phyloP scores from a whole-genome alignment of 495 filamentous ascomycete species.

The Annulohypoxylon nitens region DNA sequence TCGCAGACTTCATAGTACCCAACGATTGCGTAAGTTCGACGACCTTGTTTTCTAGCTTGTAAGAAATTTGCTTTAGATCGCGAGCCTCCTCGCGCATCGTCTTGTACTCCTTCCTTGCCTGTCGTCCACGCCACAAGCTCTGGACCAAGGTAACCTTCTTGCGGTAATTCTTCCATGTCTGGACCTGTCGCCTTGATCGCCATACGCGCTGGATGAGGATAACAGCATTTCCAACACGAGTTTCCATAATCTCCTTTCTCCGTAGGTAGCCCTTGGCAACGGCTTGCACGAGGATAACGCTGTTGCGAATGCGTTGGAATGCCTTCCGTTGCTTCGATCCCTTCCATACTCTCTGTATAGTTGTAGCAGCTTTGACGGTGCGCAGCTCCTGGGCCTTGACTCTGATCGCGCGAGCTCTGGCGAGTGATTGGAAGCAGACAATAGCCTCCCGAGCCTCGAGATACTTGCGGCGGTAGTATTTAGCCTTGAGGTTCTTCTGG shows the following conservation, averaged over 20 bases:
- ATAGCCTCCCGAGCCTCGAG: conserved; percentile 87
- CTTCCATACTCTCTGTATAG: conserved; percentile 94
- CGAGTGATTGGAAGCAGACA: conserved; percentile 79
- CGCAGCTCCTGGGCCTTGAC: conserved; percentile 84
- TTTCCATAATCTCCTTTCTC: conserved; percentile 90
- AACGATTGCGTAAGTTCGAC: conserved; percentile 96
- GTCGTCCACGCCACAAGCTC: conserved; percentile 90
- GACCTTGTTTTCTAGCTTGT: conserved; percentile 99
- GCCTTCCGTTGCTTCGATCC: conserved; percentile 85
- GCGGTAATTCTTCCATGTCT: conserved; percentile 87
- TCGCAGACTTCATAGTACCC: conserved; percentile 91
- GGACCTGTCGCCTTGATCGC: conserved; percentile 82
- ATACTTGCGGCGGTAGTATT: conserved; percentile 94
- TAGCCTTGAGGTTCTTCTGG: conserved; percentile 96
- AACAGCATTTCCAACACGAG: conserved; percentile 92
- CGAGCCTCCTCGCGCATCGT: conserved; percentile 91
- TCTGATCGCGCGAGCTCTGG: conserved; percentile 80
- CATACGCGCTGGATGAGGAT: conserved; percentile 90
- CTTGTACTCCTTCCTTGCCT: conserved; percentile 88
- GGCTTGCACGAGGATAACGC: conserved; percentile 88
- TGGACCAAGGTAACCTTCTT: conserved; percentile 90
- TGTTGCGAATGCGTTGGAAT: conserved; percentile 80
- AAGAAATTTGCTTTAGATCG: conserved; percentile 98
- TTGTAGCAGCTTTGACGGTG: conserved; percentile 86
- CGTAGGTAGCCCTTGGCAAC: conserved; percentile 90